Base-by-base conservation (phyloP, 2,329 filamentous ascomycete species). In the Orbilia brochopaga region DNA sequence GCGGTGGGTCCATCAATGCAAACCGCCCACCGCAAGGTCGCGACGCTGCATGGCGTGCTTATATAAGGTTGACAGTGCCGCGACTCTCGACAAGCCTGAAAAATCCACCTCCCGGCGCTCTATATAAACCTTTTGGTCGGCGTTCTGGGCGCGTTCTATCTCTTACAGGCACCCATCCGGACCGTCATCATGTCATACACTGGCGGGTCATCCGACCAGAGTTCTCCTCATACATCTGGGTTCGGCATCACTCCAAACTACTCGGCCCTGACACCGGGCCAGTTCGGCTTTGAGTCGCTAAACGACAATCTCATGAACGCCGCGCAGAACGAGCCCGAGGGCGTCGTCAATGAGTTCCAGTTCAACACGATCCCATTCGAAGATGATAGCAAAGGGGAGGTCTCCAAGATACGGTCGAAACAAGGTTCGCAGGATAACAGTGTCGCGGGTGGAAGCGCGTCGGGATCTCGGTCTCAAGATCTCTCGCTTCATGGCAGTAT, bases 301-400 rank as follows among this genome's bases (percentile, higher is more conserved):
- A 70, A 64, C 30, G 66, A 70, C 30, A 70, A 64, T 21, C 42
- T 70, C 13, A 70, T 70, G 66, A 70, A 70, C 42, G 55, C 66
- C 10, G 44, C 53, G 23, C 58, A 59, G 37, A 60, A 55, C 24
- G 66, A 70, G 27, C 66, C 66, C 1, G 66, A 70, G 44, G 66
- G 66, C 7, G 59, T 70, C 21, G 66, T 70, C 17, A 60, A 70
- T 19, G 66, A 70, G 48, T 64, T 55, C 30, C 59, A 70, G 46
- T 70, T 70, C 59, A 70, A 70, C 46, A 70, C 66, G 10, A 70
- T 70, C n/a, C 59, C 66, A 2, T 70, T 70, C 59, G 66, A 70
- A 11, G 66, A 70, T 17, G 66, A 70, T 1, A 64, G 3, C 24
- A 70, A 70, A 32, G 55, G 52, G 6, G 66, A 70, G 32, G 58